phyloP scores from a whole-genome alignment of 441 rosid species.

The Pelargonium australe region DNA sequence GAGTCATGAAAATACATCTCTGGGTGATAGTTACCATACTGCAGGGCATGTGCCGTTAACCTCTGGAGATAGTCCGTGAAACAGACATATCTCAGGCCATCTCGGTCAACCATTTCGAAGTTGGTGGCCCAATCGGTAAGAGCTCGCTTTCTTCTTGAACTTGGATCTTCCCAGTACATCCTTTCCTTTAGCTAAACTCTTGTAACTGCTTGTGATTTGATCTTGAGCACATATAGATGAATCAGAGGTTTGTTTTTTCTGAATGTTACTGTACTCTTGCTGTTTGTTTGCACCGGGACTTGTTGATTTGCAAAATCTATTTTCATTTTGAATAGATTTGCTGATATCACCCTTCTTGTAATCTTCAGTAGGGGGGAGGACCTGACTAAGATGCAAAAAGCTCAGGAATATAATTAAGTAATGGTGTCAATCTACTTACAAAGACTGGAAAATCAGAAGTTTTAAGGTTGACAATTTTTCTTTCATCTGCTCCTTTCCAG shows the following conservation, averaged over 20 bases:
- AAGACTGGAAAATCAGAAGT: not conserved
- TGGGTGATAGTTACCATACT: slow-evolving; percentile 19
- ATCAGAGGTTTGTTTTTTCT: not conserved
- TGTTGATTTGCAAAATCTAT: not conserved
- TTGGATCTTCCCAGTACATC: slow-evolving; percentile 24
- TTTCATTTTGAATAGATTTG: slow-evolving; percentile 5
- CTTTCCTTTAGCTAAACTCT: slow-evolving; percentile 19
- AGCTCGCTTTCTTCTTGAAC: slow-evolving; percentile 19
- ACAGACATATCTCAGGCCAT: slow-evolving; percentile 28
- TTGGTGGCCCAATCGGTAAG: slow-evolving; percentile 28
- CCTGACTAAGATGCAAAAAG: slow-evolving; percentile 15
- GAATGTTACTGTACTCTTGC: not conserved
- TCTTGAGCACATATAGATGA: slow-evolving; percentile 6
- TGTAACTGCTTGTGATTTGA: slow-evolving; percentile 15
- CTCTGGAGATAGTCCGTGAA: slow-evolving; percentile 25
- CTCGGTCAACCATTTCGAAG: slow-evolving; percentile 24
- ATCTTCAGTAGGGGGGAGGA: slow-evolving; percentile 21
- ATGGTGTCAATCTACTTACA: no score
- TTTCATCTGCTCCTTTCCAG: not conserved
- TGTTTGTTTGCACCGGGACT: slow-evolving; percentile 2
- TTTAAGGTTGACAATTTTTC: not conserved
- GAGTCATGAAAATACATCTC: not conserved
- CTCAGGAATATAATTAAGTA: not conserved
- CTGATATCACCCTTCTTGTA: slow-evolving; percentile 10
- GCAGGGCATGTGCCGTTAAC: slow-evolving; percentile 24